Evolutionary conservation across 2,329 filamentous ascomycete species (phyloP).

Genomic region (Cordyceps tenuipes): DNA sequence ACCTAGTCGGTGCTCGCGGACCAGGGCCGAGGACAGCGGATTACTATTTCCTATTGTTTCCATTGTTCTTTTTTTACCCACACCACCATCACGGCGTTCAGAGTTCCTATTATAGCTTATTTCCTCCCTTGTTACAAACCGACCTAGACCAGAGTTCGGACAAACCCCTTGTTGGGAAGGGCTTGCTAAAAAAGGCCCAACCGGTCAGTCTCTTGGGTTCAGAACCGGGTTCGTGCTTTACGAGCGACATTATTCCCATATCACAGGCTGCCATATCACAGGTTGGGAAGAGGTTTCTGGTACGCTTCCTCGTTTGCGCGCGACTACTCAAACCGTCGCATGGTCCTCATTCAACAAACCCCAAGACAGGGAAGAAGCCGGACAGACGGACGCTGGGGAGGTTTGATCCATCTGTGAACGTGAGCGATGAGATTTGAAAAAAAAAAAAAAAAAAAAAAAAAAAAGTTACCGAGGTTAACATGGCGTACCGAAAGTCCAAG

Average conservation of each 20-base stretch:
- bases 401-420: no score
- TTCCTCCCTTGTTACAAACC: neutral
- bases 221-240: neutral
- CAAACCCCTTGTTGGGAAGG: neutral
- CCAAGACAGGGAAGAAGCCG: no score
- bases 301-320: no score
- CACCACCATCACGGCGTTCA: neutral
- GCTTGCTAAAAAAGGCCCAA: no score
- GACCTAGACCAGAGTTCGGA: neutral
- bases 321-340: no score
- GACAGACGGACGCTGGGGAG: no score
- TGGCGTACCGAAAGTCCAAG: no score
- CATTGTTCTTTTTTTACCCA: neutral
- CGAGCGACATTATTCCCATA: neutral
- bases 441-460: no score
- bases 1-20: neutral
- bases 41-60: neutral
- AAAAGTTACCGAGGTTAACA: no score
- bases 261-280: neutral
- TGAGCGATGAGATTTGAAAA: no score
- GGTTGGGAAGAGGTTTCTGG: no score
- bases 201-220: neutral
- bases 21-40: neutral
- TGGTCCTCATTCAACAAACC: no score
- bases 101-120: neutral